phyloP scores from a whole-genome alignment of 306 rosid genomes.

The Amphicarpaea edgeworthii region DNA sequence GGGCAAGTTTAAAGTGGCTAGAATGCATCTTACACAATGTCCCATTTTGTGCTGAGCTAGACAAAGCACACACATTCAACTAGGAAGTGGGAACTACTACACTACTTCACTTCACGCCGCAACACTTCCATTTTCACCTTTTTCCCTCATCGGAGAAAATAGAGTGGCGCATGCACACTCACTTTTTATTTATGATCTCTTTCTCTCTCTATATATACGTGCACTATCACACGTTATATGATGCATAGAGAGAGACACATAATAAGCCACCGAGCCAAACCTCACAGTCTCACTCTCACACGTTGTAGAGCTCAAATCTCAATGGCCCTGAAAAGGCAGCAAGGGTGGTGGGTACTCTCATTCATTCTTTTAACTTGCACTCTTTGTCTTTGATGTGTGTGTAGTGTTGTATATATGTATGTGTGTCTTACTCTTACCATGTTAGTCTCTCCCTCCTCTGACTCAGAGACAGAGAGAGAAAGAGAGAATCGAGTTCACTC shows the following conservation, averaged over 20 bases:
- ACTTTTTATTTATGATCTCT: conserved; percentile 6
- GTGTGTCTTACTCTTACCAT: background rate
- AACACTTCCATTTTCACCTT: conserved; percentile 47
- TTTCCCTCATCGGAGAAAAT: conserved; percentile 28
- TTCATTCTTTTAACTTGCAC: conserved; percentile 38
- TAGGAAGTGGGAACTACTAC: background rate
- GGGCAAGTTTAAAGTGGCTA: conserved; percentile 32
- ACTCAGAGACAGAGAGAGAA: conserved; percentile 24
- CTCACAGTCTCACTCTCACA: conserved; percentile 37
- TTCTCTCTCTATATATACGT: conserved; percentile 8
- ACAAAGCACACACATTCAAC: conserved; percentile 41
- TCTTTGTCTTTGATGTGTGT: conserved; percentile 24
- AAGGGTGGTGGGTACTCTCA: conserved; percentile 32
- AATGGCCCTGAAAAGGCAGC: conserved; percentile 47
- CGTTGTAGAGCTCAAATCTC: conserved; percentile 62
- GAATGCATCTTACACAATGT: conserved; percentile 21
- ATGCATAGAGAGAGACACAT: conserved; percentile 38
- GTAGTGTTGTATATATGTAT: background rate
- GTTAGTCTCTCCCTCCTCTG: conserved; percentile 18
- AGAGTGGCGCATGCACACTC: conserved; percentile 50
- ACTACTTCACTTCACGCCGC: conserved; percentile 54
- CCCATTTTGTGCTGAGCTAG: conserved; percentile 13
- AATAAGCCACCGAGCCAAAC: conserved; percentile 37
- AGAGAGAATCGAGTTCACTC: conserved; percentile 40
- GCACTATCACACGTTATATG: conserved; percentile 12